phyloP scores from a whole-genome alignment of 768 basidiomycete species.

The Macrolepiota fuliginosa region DNA sequence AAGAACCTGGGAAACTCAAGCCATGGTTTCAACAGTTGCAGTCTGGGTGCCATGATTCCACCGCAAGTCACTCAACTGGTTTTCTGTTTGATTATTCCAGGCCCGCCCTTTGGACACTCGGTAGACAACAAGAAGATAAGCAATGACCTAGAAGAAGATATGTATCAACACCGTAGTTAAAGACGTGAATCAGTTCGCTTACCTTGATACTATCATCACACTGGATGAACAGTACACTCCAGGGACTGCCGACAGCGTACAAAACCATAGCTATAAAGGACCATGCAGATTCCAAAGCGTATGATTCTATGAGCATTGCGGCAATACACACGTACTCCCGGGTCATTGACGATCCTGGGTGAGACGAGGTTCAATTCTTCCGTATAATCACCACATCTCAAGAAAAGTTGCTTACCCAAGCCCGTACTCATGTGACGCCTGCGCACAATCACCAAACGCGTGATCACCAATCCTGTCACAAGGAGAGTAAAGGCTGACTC shows the following conservation, averaged over 20 bases:
- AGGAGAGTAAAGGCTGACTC: not conserved
- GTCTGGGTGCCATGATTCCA: not conserved
- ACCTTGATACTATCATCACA: not conserved
- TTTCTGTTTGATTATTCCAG: not conserved
- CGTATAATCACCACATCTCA: no score
- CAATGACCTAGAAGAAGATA: not conserved
- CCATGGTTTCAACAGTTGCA: not conserved
- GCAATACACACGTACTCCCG: not conserved
- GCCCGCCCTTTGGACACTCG: not conserved
- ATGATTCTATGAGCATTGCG: not conserved
- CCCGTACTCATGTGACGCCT: not conserved
- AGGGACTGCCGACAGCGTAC: not conserved
- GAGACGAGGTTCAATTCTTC: not conserved
- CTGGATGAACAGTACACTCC: not conserved
- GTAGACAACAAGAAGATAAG: not conserved
- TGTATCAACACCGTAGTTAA: no score
- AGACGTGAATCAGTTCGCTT: not conserved
- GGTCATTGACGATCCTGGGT: not conserved
- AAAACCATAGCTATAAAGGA: not conserved
- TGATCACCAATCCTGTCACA: not conserved
- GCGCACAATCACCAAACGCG: not conserved
- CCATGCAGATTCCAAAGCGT: slow-evolving; percentile 5
- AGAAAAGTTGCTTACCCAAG: not conserved
- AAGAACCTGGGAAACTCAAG: no score
- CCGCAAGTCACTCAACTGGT: not conserved